Conservation (phyloP, 495 filamentous ascomycete genomes). For the Trichoderma asperelloides region DNA sequence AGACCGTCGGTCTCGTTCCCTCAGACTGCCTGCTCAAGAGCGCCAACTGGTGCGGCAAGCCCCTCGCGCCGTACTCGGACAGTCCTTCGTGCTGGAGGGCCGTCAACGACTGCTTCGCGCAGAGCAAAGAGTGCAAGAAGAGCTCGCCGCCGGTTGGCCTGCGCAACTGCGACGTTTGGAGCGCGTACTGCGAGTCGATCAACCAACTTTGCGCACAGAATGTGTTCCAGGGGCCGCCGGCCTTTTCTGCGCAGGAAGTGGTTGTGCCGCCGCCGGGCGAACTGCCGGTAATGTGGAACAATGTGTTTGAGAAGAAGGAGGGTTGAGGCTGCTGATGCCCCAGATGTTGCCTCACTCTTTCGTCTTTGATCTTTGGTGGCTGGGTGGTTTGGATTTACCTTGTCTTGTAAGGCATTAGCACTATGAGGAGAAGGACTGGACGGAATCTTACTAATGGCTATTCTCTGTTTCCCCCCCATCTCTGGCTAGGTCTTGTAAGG, state of each 20-base stretch:
- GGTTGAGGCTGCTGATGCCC: neutral
- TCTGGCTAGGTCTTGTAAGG: too few species aligned
- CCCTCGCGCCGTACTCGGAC: constrained; percentile 44
- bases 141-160: constrained; percentile 48
- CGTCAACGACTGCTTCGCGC: constrained; percentile 46
- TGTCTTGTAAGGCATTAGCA: too few species aligned
- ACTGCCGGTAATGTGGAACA: constrained; percentile 5
- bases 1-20: constrained; percentile 39
- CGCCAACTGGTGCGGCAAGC: constrained; percentile 61
- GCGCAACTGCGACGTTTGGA: constrained; percentile 49
- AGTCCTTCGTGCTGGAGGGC: constrained; percentile 51
- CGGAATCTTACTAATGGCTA: too few species aligned
- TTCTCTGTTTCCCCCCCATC: too few species aligned
- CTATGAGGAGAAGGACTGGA: too few species aligned
- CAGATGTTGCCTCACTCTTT: neutral
- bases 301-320: constrained; percentile 2
- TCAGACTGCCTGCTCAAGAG: constrained; percentile 50
- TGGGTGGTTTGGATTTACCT: neutral
- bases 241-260: constrained; percentile 32
- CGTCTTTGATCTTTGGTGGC: neutral
- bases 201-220: constrained; percentile 36
- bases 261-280: constrained; percentile 11
- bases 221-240: constrained; percentile 48
- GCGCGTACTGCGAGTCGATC: constrained; percentile 48
- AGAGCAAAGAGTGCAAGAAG: constrained; percentile 48